Base-by-base conservation (phyloP, 1,284 basidiomycete species). In the Amylostereum areolatum region DNA sequence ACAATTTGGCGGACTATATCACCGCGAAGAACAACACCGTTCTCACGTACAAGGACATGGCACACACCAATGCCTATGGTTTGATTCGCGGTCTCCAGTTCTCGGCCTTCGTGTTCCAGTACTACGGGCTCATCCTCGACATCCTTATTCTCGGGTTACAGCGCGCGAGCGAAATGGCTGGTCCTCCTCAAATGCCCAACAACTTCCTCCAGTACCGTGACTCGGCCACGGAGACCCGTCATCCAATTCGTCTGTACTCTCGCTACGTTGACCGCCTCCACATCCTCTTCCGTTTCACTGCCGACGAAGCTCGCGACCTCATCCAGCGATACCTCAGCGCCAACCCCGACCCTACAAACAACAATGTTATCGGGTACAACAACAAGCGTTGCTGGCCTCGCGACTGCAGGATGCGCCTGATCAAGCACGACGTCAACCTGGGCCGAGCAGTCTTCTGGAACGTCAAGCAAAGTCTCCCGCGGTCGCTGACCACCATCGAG, bases 371-470 rank as follows among this genome's bases (percentile, higher is more conserved):
- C 56, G 96, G 96, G 2, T 99, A 98, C 72, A 98, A 98, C 75
- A 98, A 97, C 74, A 96, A 96, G 68, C 89, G 93, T 50, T 99
- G 97, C 74, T 98, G 97, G 97, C 97, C 97, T 27, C 81, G 95
- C 55, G 97, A 99, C 66, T 98, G 95, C 66, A 88, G 97, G 52
- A 99, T 99, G 97, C 80, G 97, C 33, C 80, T 99, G 50, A 97
- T 97, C 77, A 99, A 99, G 73, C 96, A 99, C 69, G 97, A 99
- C 63, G 97, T 99, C 69, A 99, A 99, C 67, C 77, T 99, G 32
- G 96, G 96, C 31, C 83, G 97, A 57, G 97, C 97, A 5, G 96
- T 98, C 9, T 98, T 97, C 71, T 99, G 96, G 97, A 98, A 98
- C 60, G 92, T 99, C 66, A 98, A 98, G 75, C 96, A 98, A 69